phyloP scores from a whole-genome alignment of 2,329 filamentous ascomycete genomes.

The Fusarium xyrophilum region DNA sequence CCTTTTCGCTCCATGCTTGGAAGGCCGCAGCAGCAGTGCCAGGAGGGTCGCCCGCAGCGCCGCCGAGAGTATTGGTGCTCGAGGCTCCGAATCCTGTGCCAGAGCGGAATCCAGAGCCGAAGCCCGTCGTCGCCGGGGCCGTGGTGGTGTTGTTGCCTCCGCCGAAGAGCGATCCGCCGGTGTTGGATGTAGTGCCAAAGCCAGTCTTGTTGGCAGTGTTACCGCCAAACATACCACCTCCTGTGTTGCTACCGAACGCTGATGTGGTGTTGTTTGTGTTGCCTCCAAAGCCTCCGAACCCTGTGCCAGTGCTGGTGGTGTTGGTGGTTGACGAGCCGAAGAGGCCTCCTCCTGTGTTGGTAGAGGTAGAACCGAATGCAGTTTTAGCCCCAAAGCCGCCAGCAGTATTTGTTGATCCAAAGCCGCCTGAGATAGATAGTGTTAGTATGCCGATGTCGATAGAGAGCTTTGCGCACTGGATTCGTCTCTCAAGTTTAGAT shows the following conservation, averaged over 20 bases:
- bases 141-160: constrained; percentile 41
- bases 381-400: constrained; percentile 56
- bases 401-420: constrained; percentile 46
- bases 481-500: constrained; percentile 25
- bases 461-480: constrained; percentile 7
- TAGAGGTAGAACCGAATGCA: constrained; percentile 59
- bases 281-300: constrained; percentile 52
- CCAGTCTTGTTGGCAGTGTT: constrained; percentile 53
- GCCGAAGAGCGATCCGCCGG: constrained; percentile 57
- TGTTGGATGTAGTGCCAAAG: constrained; percentile 55
- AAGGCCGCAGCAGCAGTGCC: constrained; percentile 77
- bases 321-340: constrained; percentile 54
- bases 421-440: constrained; percentile 44
- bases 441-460: constrained; percentile 31
- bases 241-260: constrained; percentile 50
- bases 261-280: constrained; percentile 46
- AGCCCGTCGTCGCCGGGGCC: constrained; percentile 44
- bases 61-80: constrained; percentile 60
- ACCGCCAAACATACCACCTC: constrained; percentile 63
- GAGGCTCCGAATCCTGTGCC: constrained; percentile 52
- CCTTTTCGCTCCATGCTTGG: constrained; percentile 74
- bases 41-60: constrained; percentile 61
- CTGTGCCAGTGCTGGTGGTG: constrained; percentile 48
- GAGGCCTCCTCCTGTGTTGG: constrained; percentile 51
- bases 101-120: constrained; percentile 52